Percentiles rank a stretch among this genome's conserved stretches.
These are phyloP conservation scores for Discostella stelligeroides DNA, from an alignment of 108 stramenopile species.

Conservation along the genomic window DNA sequence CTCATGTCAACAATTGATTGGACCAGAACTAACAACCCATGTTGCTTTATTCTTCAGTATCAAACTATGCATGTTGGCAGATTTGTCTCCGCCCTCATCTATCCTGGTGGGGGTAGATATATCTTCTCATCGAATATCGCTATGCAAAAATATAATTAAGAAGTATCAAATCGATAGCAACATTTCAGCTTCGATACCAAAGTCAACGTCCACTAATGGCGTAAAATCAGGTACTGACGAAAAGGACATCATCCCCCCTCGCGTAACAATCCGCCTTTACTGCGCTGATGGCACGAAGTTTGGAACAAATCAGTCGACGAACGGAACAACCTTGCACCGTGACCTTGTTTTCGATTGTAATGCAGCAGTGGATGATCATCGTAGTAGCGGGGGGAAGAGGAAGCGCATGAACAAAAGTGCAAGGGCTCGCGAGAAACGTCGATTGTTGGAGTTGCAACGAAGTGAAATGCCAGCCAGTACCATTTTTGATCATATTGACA, in stretches of 20 bases:
- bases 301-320: conserved; percentile 36
- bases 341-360: conserved; percentile 76
- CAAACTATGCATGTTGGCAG: conserved; percentile 84
- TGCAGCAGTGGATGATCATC: conserved; percentile 54
- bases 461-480: background rate
- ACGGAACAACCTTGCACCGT: conserved; percentile 8
- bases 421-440: conserved; percentile 67
- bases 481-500: background rate
- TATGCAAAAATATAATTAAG: conserved; percentile 73
- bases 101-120: conserved; percentile 82
- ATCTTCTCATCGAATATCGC: conserved; percentile 58
- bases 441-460: conserved; percentile 49
- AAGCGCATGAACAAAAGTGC: conserved; percentile 91
- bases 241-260: conserved; percentile 8
- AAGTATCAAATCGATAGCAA: conserved; percentile 74
- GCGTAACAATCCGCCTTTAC: conserved; percentile 58
- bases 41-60: conserved; percentile 15
- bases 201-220: background rate
- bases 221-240: conserved; percentile 3
- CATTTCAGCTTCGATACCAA: conserved; percentile 39
- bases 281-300: conserved; percentile 78
- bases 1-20: background rate
- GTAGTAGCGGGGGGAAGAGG: conserved; percentile 55
- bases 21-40: no score
- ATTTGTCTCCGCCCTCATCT: conserved; percentile 44